Evolutionary conservation across 2,329 filamentous ascomycete species (phyloP).

Genomic region (Raffaelea ambrosiae): DNA sequence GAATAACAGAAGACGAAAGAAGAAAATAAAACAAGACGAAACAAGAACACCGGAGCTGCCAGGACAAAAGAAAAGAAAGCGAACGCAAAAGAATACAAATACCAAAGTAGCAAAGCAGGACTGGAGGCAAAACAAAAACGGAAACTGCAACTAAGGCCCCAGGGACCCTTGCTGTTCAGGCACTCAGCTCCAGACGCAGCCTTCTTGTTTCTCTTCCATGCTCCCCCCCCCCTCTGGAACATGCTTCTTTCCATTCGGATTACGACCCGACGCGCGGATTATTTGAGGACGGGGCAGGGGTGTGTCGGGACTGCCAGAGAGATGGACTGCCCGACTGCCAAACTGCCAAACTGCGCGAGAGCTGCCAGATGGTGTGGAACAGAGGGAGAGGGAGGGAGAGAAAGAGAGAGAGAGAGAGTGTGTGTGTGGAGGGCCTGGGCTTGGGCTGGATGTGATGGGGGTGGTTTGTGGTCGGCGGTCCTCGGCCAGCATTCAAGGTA

Average conservation of each 20-base stretch:
- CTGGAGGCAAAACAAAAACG: not conserved
- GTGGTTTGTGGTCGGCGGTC: not conserved
- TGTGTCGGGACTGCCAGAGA: not conserved
- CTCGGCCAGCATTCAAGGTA: too few relatives aligned
- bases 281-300: not conserved
- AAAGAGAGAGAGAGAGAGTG: too few relatives aligned
- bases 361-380: not conserved
- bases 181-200: conserved; percentile 1
- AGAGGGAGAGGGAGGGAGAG: not conserved
- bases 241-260: conserved; percentile 2
- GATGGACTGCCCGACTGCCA: too few relatives aligned
- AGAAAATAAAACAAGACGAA: not conserved
- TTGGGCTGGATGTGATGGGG: not conserved
- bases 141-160: not conserved
- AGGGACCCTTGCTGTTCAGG: not conserved
- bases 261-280: conserved; percentile 3
- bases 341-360: too few relatives aligned
- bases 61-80: too few relatives aligned
- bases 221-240: too few relatives aligned
- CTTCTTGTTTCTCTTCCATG: conserved; percentile 2
- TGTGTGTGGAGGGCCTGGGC: not conserved
- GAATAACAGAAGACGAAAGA: too few relatives aligned
- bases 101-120: not conserved
- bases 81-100: not conserved
- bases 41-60: too few relatives aligned